Percentiles rank a stretch among this genome's conserved stretches.
These are phyloP conservation scores for Didymella sp. DNA, from an alignment of 2,329 filamentous ascomycete genomes.

Conservation along the genomic window DNA sequence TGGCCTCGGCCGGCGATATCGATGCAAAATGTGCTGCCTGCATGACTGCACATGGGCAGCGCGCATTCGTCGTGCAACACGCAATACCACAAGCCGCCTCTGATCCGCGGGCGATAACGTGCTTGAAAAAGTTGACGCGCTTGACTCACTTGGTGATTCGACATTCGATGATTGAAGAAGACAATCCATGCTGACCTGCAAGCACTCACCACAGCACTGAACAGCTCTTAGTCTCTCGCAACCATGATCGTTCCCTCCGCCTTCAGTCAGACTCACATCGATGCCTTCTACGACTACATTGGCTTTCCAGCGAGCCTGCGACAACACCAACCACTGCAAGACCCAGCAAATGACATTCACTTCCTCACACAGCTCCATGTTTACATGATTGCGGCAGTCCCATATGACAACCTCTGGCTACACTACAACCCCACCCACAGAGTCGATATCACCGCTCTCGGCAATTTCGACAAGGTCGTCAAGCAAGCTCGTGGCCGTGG, in stretches of 20 bases:
- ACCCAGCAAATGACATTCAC: constrained; percentile 31
- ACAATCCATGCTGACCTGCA: neutral
- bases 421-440: constrained; percentile 54
- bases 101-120: constrained; percentile 12
- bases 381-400: constrained; percentile 59
- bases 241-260: constrained; percentile 18
- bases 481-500: constrained; percentile 54
- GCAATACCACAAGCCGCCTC: neutral
- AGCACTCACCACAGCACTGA: neutral
- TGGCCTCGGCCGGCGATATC: neutral
- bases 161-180: constrained; percentile 1
- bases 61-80: neutral
- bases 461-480: constrained; percentile 60
- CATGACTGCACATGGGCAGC: neutral
- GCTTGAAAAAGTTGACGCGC: constrained; percentile 16
- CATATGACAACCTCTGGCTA: constrained; percentile 64
- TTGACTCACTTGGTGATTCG: constrained; percentile 19
- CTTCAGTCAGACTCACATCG: constrained; percentile 42
- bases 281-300: constrained; percentile 45
- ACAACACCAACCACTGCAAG: constrained; percentile 16
- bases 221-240: neutral
- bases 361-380: constrained; percentile 53
- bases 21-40: neutral
- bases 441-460: constrained; percentile 55
- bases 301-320: constrained; percentile 29